A percentile compares a stretch with the other conserved stretches of the same genome.
These are phyloP conservation scores for Acacia melanoxylon DNA, from an alignment of 306 rosid species.

Conservation along the genomic window DNA sequence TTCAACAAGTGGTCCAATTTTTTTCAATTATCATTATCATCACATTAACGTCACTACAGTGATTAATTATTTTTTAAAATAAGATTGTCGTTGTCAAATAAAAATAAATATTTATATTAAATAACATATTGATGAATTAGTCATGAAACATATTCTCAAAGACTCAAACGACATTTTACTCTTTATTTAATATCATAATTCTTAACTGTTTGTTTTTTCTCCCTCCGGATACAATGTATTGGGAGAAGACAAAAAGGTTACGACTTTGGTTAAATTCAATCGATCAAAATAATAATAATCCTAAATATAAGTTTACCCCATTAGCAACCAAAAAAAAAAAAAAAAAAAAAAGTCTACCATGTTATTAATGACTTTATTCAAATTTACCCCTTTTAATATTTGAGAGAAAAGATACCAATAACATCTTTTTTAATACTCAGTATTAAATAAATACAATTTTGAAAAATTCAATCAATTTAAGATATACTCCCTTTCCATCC, in stretches of 20 bases:
- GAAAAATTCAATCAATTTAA: too few relatives aligned
- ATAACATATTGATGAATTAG: background rate
- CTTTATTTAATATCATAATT: background rate
- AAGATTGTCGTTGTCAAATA: background rate
- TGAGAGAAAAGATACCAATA: too few relatives aligned
- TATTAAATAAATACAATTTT: too few relatives aligned
- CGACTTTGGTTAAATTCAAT: too few relatives aligned
- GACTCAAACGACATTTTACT: background rate
- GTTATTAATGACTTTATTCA: too few relatives aligned
- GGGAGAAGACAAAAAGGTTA: background rate
- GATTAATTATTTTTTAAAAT: background rate
- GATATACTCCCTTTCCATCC: rapidly evolving
- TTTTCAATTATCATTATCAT: background rate
- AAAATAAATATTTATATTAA: background rate
- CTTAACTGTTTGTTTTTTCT: background rate
- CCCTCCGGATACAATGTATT: background rate
- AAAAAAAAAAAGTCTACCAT: too few relatives aligned
- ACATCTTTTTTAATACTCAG: too few relatives aligned
- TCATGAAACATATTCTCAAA: background rate
- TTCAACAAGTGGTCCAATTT: background rate
- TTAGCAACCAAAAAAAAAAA: too few relatives aligned
- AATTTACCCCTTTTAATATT: too few relatives aligned
- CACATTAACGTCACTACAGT: background rate
- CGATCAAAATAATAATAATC: too few relatives aligned
- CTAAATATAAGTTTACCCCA: too few relatives aligned